Percentiles rank a stretch among this genome's conserved stretches.
These are phyloP conservation scores for Calocybe gambosa DNA, from an alignment of 1,284 basidiomycete genomes.

Conservation along the genomic window DNA sequence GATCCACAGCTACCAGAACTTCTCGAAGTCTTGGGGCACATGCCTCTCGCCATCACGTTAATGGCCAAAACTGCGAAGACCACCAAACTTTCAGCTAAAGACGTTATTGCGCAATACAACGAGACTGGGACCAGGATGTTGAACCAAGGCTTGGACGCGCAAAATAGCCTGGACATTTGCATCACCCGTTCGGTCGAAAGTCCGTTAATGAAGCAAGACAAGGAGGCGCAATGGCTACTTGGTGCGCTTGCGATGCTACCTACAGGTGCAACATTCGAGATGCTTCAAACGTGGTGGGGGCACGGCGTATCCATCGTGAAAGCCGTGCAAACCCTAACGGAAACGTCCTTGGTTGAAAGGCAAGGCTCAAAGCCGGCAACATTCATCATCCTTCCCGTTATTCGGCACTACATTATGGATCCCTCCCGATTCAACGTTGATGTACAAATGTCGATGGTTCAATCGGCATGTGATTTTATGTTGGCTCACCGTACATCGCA, in stretches of 20 bases:
- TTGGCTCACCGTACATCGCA: neutral
- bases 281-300: conserved; percentile 2
- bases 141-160: neutral
- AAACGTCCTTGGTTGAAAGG: conserved; percentile 2
- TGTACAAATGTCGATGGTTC: neutral
- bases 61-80: neutral
- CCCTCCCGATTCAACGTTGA: neutral
- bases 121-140: neutral
- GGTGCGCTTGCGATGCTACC: neutral
- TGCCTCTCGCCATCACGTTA: conserved; percentile 18
- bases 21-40: conserved; percentile 18
- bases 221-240: conserved; percentile 4
- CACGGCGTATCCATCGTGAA: neutral
- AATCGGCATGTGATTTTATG: conserved; percentile 1
- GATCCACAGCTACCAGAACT: conserved; percentile 17
- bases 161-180: conserved; percentile 3
- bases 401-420: neutral
- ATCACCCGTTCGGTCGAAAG: neutral
- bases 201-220: neutral
- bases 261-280: neutral
- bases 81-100: neutral
- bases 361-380: neutral
- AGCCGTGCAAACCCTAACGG: conserved; percentile 1
- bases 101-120: conserved; percentile 1
- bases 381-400: conserved; percentile 4